Base-by-base conservation (phyloP, 2,329 filamentous ascomycete species). In the Plectosphaerella plurivora region DNA sequence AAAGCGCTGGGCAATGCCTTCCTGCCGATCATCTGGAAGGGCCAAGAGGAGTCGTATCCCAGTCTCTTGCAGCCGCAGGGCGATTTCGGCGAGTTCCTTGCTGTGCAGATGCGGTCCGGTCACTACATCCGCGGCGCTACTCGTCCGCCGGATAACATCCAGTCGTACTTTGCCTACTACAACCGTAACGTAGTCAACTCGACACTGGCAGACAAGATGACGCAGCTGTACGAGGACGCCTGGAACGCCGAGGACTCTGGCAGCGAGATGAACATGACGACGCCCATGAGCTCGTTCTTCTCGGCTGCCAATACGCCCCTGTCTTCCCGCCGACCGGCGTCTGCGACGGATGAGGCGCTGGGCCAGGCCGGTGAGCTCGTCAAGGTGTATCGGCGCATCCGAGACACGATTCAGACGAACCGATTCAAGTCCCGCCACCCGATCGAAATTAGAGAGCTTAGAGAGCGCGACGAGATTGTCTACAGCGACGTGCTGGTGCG, bases 1-100 rank as follows among this genome's bases (percentile, higher is more conserved):
- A 99, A 99, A 70, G 95, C 94, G 4, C 78, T 99, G 1, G 94
- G 94, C 3, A 99, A 99, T 65, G 83, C 90, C 0, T 99, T 99
- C 71, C 69, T 99, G 37, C 95, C 95, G 0, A 91, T 99, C 56
- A 86, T 96, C 37, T 99, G 94, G 94, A 95, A 92, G 66, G 89
- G 89, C 24, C 87, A 95, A 63, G 89, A 95, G 60, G 89, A 96
- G 64, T 83, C 85, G 2, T 91, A 92, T 56, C 86, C 90, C 0
- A 87, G 89, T 4, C 77, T 83, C n/a, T 72, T 97, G 37, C 77
- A 83, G 49, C 72, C 84, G 5, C 65, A 77, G 33, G 68, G 68
- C 16, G 67, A 77, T 1, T 93, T 96, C 63, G 77, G 84, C 4
- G 75, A 84, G 0, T 95, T 91, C 73, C 71, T 96, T 14, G 74